Evolutionary conservation across 352 stramenopile genomes (phyloP), one percentile per base, ranked within the genome.

Genomic region (Phytophthora ramorum): DNA sequence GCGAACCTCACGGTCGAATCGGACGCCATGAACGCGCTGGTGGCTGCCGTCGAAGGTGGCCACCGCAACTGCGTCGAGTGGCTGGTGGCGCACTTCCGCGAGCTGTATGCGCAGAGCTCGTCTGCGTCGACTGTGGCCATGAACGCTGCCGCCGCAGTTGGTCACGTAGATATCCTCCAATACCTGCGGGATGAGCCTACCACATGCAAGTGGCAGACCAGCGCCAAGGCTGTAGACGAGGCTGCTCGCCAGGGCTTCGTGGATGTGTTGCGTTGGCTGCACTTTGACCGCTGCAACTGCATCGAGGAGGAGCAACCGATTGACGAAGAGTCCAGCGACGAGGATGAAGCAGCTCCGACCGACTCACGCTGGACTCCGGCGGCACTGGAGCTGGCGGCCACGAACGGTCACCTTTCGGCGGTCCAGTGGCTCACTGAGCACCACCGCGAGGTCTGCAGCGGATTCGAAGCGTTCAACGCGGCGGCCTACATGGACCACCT

Each of bases 401-500:
- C 75, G n/a, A 90, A 87, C 50, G 83, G 83, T 16, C 81, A 90
- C 16, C 57, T 92, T 9, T 10, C 53, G 3, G 77, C 76, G 26
- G 85, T 91, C 20, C 67, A 90, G 53, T 94, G 80, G 76, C 72
- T 94, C 35, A 78, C 80, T 0, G 64, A 81, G 55, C 57, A 90
- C 58, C 78, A 81, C 54, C 64, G 65, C 55, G 61, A 75, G 49
- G 73, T 78, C 34, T 88, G 77, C 69, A 58, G 65, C 54, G 77
- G 69, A 30, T 68, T 78, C 37, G 83, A 91, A 26, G 80, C 78
- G 10, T 79, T 91, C 51, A 91, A 89, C 51, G 80, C 81, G 7
- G 83, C 83, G 1, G 73, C 69, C 56, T 91, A 91, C 66, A 91
- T 91, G 83, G 83, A 91, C 58, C 80, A 91, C 58, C 17, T 90